Evolutionary conservation across 192 early-diverging fungal species (phyloP).

Genomic region (Cetraspora pellucida): DNA sequence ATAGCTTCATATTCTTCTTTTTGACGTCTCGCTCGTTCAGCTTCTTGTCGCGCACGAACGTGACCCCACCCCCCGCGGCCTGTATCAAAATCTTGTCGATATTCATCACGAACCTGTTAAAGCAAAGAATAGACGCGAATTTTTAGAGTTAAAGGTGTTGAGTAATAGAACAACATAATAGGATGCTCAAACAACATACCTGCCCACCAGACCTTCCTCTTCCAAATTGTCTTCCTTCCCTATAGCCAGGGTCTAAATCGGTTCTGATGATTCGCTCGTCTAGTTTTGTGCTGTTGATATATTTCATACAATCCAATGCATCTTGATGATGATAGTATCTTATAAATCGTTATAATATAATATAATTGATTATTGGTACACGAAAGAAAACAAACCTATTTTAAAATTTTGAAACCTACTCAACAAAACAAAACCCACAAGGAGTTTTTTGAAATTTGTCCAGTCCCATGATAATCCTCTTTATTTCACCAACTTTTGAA

Average conservation of each 20-base stretch:
- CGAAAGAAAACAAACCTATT: background rate
- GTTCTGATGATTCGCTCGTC: constrained; percentile 94
- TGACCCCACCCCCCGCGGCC: constrained; percentile 97
- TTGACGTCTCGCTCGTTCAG: constrained; percentile 66
- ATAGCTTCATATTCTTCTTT: constrained; percentile 73
- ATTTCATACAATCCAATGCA: constrained; percentile 93
- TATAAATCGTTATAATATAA: background rate
- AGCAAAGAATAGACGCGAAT: constrained; percentile 17
- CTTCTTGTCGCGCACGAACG: constrained; percentile 66
- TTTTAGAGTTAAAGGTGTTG: constrained; percentile 5
- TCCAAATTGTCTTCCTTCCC: constrained; percentile 90
- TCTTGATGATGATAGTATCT: constrained; percentile 89
- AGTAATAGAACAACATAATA: background rate
- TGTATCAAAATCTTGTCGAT: constrained; percentile 92
- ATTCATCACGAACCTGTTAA: constrained; percentile 81
- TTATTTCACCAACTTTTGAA: constrained; percentile 94
- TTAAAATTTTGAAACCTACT: constrained; percentile 59
- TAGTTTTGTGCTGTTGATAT: constrained; percentile 90
- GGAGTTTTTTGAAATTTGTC: constrained; percentile 92
- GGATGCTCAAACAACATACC: background rate
- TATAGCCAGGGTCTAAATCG: constrained; percentile 95
- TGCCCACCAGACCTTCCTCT: constrained; percentile 94
- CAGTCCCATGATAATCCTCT: constrained; percentile 98
- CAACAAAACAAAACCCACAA: constrained; percentile 99
- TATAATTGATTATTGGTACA: background rate